Conservation (phyloP, 805 yeast genomes). For the Candida coleopterorum region DNA sequence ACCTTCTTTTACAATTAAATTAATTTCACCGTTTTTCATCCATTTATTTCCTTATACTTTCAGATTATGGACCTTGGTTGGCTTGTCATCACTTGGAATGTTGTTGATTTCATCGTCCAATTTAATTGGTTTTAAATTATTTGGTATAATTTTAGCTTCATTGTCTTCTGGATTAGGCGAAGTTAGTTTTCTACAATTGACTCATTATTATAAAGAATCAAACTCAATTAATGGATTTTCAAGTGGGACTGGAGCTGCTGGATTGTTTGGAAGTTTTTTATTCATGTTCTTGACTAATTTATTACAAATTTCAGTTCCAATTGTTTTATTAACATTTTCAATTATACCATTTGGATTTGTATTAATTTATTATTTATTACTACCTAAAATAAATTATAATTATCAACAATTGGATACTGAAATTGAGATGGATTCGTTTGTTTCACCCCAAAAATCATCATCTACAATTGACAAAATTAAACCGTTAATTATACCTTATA, state of each 20-base stretch:
- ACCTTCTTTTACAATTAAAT: constrained; percentile 72
- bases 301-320: constrained; percentile 48
- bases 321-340: constrained; percentile 54
- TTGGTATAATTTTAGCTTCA: constrained; percentile 79
- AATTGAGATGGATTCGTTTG: not conserved
- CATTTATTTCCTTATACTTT: constrained; percentile 56
- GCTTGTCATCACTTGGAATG: constrained; percentile 71
- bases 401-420: constrained; percentile 5
- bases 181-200: constrained; percentile 77
- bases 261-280: constrained; percentile 72
- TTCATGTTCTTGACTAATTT: constrained; percentile 72
- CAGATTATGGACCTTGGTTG: constrained; percentile 53
- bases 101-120: constrained; percentile 46
- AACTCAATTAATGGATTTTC: constrained; percentile 81
- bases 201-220: constrained; percentile 62
- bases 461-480: constrained; percentile 20
- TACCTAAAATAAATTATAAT: constrained; percentile 16
- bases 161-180: constrained; percentile 88
- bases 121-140: constrained; percentile 37
- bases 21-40: constrained; percentile 73
- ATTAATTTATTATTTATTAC: constrained; percentile 18
- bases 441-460: not conserved
- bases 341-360: constrained; percentile 52
- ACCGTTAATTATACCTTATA: constrained; percentile 57
- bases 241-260: constrained; percentile 96